Evolutionary conservation across 2,329 filamentous ascomycete species (phyloP).

Genomic region (Rugonectria rugulosa): DNA sequence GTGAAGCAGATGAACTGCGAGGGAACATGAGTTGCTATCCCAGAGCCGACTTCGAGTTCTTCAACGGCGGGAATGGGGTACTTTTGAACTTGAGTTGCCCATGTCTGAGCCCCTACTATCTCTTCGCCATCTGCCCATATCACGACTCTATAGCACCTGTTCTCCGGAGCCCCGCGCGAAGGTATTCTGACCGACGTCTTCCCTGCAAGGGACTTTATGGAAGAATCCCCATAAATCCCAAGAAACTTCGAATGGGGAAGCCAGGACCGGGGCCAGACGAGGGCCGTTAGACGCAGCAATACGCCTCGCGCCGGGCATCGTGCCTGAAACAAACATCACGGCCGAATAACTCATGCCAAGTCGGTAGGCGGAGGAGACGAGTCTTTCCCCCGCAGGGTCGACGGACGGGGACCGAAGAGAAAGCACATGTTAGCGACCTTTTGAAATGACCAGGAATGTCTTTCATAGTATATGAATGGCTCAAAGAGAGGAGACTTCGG

Average conservation of each 20-base stretch:
- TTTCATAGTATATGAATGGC: neutral
- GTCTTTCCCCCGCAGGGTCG: conserved; percentile 32
- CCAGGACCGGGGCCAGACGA: conserved; percentile 26
- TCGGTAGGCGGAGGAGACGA: conserved; percentile 1
- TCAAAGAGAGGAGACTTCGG: conserved; percentile 4
- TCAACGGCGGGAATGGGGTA: conserved; percentile 23
- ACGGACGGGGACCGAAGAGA: conserved; percentile 11
- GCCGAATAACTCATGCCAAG: conserved; percentile 26
- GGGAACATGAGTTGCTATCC: conserved; percentile 8
- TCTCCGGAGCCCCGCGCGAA: conserved; percentile 2
- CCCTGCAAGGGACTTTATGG: neutral
- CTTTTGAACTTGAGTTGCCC: conserved; percentile 30
- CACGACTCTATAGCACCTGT: neutral
- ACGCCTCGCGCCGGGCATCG: conserved; percentile 16
- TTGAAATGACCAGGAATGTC: neutral
- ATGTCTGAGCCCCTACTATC: neutral
- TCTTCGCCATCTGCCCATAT: conserved; percentile 4
- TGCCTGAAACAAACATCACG: conserved; percentile 27
- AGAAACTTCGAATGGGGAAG: conserved; percentile 33
- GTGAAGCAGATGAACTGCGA: conserved; percentile 7
- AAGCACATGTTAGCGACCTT: conserved; percentile 27
- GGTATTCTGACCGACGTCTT: neutral
- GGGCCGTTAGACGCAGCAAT: conserved; percentile 9
- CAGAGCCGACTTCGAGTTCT: conserved; percentile 13
- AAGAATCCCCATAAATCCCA: conserved; percentile 14